Base-by-base conservation (phyloP, 2,329 filamentous ascomycete species). In the Macrophomina pseudophaseolina region DNA sequence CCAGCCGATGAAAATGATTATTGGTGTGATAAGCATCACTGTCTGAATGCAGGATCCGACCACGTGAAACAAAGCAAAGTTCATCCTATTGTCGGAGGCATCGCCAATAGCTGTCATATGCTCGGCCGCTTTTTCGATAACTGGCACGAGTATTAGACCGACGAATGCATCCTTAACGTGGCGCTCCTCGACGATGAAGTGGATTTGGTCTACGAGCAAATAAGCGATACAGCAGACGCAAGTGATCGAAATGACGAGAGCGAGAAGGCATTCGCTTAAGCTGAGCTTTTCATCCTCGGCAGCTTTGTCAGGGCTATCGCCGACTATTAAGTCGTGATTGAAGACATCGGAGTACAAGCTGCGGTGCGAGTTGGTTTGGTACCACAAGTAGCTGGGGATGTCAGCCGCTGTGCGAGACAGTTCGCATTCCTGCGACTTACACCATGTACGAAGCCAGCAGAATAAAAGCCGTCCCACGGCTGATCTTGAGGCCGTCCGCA, bases 1-100 rank as follows among this genome's bases (percentile, higher is more conserved):
- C 93, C 94, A 97, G 49, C 90, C 92, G 58, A 96, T 90, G 42
- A 97, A 84, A 38, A 97, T 88, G 6, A 92, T 89, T 3, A 97
- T 85, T 0, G 94, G 93, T 0, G 90, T 92, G 75, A 96, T 97
- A 75, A 97, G 88, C 38, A 97, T 85, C 0, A 93, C 92, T 0
- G 94, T 97, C 79, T 97, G 94, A 67, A 97, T 90, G 0, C 91
- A 94, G 2, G 93, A 90, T 53, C 92, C 93, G 51, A 97, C 87
- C 63, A 95, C 91, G 76, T 97, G 93, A 52, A 91, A 91, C 35
- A 95, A 84, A 0, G 92, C 92, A 78, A 94, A 90, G 80, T 95
- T 95, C 84, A 94, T 93, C 71, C 90, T 88, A 74, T 91, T 88
- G 72, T 92, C 90, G 84, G 88, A 94, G 23, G 92, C 92, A 82